These are phyloP conservation scores for Sindora glabra DNA, from an alignment of 306 rosid genomes.

Conservation along the genomic window DNA sequence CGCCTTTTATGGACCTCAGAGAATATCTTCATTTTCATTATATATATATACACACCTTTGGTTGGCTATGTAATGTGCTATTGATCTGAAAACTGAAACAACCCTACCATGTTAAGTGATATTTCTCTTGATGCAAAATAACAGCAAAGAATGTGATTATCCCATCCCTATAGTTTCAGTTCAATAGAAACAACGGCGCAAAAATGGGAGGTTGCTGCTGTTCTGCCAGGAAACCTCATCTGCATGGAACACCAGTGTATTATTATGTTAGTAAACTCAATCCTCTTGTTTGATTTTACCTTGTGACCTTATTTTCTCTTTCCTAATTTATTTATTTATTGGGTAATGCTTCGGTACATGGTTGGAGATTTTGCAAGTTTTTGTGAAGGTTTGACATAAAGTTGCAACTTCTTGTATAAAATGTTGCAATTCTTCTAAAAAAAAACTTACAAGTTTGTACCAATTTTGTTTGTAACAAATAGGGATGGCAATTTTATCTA, in stretches of 20 bases:
- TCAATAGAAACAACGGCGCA: conserved; percentile 19
- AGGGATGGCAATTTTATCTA: no score
- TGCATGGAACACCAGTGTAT: conserved; percentile 66
- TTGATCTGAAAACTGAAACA: background rate
- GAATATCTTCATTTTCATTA: no score
- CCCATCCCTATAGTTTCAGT: conserved; percentile 22
- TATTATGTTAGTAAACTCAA: conserved; percentile 54
- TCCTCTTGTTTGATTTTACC: background rate
- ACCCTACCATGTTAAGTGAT: background rate
- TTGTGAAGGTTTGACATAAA: no score
- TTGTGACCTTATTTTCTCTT: background rate
- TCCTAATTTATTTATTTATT: no score
- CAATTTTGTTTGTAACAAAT: no score
- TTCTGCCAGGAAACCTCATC: conserved; percentile 69
- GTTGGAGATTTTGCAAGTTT: no score
- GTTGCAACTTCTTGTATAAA: no score
- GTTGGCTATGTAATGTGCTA: no score
- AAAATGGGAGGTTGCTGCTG: conserved; percentile 90
- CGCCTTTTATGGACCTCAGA: no score
- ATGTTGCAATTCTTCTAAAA: no score
- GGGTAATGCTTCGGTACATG: background rate
- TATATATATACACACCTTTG: no score
- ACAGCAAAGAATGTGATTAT: conserved; percentile 31
- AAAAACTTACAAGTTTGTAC: no score
- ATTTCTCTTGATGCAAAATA: conserved; percentile 16